Percentiles rank a stretch among this genome's conserved stretches.
phyloP scores from a whole-genome alignment of 495 filamentous ascomycete species.

The Viridothelium virens region DNA sequence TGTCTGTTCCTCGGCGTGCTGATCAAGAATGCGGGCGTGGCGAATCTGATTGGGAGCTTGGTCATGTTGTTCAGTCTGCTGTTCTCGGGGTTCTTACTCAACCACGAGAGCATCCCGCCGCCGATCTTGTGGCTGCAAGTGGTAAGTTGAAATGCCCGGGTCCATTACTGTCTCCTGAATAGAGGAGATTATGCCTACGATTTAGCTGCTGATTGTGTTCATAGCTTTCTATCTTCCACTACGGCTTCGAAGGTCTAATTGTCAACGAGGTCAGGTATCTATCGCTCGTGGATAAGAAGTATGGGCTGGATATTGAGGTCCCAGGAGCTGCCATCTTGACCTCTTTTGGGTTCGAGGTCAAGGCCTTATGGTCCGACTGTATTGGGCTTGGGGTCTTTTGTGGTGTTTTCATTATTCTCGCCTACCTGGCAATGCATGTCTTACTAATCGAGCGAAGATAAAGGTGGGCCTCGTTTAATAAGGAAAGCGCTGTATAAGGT shows the following conservation, averaged over 20 bases:
- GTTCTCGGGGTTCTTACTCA: slow-evolving; percentile 86
- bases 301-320: slow-evolving; percentile 88
- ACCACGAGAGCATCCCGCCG: slow-evolving; percentile 83
- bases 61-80: slow-evolving; percentile 97
- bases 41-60: slow-evolving; percentile 87
- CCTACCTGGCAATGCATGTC: slow-evolving; percentile 89
- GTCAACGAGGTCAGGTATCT: slow-evolving; percentile 96
- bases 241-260: slow-evolving; percentile 90
- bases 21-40: slow-evolving; percentile 83
- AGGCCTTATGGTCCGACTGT: slow-evolving; percentile 78
- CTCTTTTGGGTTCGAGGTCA: slow-evolving; percentile 82
- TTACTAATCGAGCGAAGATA: slow-evolving; percentile 86
- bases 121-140: slow-evolving; percentile 79
- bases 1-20: slow-evolving; percentile 96
- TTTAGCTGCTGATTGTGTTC: slow-evolving; percentile 16
- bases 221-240: slow-evolving; percentile 96
- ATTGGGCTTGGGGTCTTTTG: slow-evolving; percentile 75
- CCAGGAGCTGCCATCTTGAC: slow-evolving; percentile 90
- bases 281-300: slow-evolving; percentile 84
- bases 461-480: slow-evolving; percentile 1
- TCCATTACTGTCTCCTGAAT: background rate
- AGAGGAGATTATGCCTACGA: slow-evolving; percentile 18
- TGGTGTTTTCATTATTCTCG: slow-evolving; percentile 74
- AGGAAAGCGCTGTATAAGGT: background rate
- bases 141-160: slow-evolving; percentile 40